These are phyloP conservation scores for Backusella australiensis DNA, from an alignment of 192 early-diverging fungal species.

Conservation along the genomic window DNA sequence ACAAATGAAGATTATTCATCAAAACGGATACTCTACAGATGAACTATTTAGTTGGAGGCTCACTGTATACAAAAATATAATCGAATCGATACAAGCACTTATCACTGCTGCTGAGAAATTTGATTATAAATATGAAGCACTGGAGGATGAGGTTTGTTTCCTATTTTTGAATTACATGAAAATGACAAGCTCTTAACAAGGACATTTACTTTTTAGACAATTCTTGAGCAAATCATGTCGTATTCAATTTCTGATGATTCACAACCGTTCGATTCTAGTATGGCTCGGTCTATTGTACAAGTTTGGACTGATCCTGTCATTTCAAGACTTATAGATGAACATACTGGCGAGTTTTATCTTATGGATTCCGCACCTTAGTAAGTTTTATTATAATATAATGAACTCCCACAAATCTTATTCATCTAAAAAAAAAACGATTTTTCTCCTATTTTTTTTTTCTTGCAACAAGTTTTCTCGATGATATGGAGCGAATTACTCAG, in stretches of 20 bases:
- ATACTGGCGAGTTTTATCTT: slow-evolving; percentile 69
- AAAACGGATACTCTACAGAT: slow-evolving; percentile 5
- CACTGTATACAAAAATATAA: slow-evolving; percentile 80
- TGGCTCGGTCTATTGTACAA: slow-evolving; percentile 62
- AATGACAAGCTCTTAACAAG: slow-evolving; percentile 6
- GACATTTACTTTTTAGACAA: not conserved
- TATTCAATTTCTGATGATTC: slow-evolving; percentile 54
- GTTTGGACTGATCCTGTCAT: slow-evolving; percentile 67
- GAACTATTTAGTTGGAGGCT: slow-evolving; percentile 59
- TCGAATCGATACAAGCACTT: slow-evolving; percentile 32
- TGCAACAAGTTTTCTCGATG: slow-evolving; percentile 78
- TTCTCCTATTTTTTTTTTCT: slow-evolving; percentile 22
- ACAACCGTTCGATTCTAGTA: slow-evolving; percentile 57
- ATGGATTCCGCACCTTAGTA: slow-evolving; percentile 89
- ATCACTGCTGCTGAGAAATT: not conserved
- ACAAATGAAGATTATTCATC: slow-evolving; percentile 44
- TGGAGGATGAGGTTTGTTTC: slow-evolving; percentile 88
- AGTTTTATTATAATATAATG: slow-evolving; percentile 25
- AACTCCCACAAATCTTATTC: not conserved
- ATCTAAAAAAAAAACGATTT: not conserved
- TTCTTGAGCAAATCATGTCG: slow-evolving; percentile 35
- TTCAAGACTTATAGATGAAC: slow-evolving; percentile 51
- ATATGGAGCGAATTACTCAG: slow-evolving; percentile 83
- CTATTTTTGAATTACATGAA: slow-evolving; percentile 17
- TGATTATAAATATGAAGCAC: slow-evolving; percentile 48